Base-by-base conservation (phyloP, 176 grass and related monocot species). In the Urochloa ruziziensis region DNA sequence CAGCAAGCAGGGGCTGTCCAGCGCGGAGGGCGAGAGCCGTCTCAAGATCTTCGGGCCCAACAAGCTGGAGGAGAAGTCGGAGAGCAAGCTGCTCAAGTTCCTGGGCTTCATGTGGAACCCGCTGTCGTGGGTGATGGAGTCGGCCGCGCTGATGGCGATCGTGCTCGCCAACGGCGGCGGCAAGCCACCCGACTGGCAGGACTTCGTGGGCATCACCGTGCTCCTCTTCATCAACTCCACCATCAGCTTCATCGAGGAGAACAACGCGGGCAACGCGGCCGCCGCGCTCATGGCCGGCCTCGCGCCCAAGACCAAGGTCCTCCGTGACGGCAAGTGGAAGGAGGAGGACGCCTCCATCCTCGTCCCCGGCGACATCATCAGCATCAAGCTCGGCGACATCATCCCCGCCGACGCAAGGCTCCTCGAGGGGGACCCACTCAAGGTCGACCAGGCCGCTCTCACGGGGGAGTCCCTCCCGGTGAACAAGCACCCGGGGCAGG, bases 201-300 rank as follows among this genome's bases (percentile, higher is more conserved):
- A 97, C 81, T 97, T 97, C 78, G 88, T 92, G 62, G 95, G 95
- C 4, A 94, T 97, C 43, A 74, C 91, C 49, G 90, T 91, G n/a
- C 95, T 97, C 28, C 90, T 97, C 23, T 34, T 97, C 81, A 94
- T 97, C 81, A 97, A 97, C 92, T 97, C 95, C 37, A 97, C 95
- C 68, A 97, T 97, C 81, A 93, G 90, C 36, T 97, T 97, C 90
- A 93, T 97, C 57, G 95, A 97, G 92, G 95, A 97, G 92, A 97
- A 94, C 92, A 97, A 89, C 48, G 95, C 95, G 0, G 95, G 95
- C 0, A 97, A 97, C 62, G 92, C 95, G 1, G 95, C 95, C 0
- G 95, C 92, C 0, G 95, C 95, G 1, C 95, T 97, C 74, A 97
- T 97, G 95, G 95, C 95, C 0, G 95, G 95, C 0, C 95, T 97